These are phyloP conservation scores for Kockovaella imperatae DNA, from an alignment of 768 basidiomycete species.

Conservation along the genomic window DNA sequence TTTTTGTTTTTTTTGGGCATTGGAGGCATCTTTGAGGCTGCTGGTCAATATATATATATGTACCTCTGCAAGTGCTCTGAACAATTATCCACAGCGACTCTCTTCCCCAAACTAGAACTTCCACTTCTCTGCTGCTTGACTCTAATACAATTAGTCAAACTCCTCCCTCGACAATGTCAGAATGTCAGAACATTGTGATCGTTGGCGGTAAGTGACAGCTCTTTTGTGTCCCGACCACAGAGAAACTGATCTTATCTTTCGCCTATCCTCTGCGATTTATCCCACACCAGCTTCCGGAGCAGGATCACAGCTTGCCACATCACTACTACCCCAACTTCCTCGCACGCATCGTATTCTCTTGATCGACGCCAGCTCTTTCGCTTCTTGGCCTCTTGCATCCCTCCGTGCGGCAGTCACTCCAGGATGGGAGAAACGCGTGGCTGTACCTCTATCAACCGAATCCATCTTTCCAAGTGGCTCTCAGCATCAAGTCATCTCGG, in stretches of 20 bases:
- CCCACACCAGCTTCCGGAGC: conserved; percentile 25
- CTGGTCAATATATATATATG: too few species aligned
- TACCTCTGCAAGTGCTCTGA: too few species aligned
- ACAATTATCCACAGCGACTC: too few species aligned
- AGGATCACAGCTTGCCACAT: conserved; percentile 26
- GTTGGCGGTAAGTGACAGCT: conserved; percentile 29
- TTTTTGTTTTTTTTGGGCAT: too few species aligned
- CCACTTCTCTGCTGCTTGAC: too few species aligned
- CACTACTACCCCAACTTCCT: conserved; percentile 22
- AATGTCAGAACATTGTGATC: conserved; percentile 39
- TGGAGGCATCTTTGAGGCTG: too few species aligned
- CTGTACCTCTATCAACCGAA: conserved; percentile 21
- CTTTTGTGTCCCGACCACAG: too few species aligned
- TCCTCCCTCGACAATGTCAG: too few species aligned
- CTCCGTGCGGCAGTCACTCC: conserved; percentile 38
- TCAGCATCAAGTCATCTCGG: conserved; percentile 30
- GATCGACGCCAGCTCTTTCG: conserved; percentile 28
- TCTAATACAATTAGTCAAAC: too few species aligned
- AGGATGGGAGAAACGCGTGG: conserved; percentile 38
- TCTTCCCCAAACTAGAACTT: too few species aligned
- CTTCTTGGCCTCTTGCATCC: conserved; percentile 31
- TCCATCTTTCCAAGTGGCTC: conserved; percentile 27
- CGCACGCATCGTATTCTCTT: conserved; percentile 33
- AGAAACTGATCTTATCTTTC: background rate
- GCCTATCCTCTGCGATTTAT: background rate